These are phyloP conservation scores for Neurospora sp. DNA, from an alignment of 2,329 filamentous ascomycete genomes.

Conservation along the genomic window DNA sequence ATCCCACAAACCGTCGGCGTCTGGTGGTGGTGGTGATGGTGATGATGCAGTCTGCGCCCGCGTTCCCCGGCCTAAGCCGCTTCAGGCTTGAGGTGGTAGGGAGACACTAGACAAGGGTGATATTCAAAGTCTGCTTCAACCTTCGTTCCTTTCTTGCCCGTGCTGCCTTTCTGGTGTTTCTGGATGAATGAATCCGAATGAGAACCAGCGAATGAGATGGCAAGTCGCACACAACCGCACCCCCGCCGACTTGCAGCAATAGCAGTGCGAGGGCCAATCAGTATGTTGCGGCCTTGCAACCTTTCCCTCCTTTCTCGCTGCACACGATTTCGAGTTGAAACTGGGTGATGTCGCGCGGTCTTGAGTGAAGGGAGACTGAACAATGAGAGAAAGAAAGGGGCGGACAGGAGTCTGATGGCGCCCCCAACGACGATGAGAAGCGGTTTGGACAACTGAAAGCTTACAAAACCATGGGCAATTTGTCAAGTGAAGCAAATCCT, in stretches of 20 bases:
- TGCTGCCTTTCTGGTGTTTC: slow-evolving; percentile 10
- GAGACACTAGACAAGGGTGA: slow-evolving; percentile 17
- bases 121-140: slow-evolving; percentile 5
- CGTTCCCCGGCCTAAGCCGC: slow-evolving; percentile 11
- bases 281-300: slow-evolving; percentile 5
- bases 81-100: slow-evolving; percentile 6
- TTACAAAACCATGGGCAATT: background rate
- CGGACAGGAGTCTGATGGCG: background rate
- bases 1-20: background rate
- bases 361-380: background rate
- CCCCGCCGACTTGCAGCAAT: slow-evolving; percentile 15
- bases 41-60: slow-evolving; percentile 15
- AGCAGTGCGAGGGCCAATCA: slow-evolving; percentile 13
- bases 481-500: background rate
- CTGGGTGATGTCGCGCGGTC: background rate
- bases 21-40: background rate
- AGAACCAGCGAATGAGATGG: background rate
- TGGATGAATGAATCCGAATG: slow-evolving; percentile 12
- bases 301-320: slow-evolving; percentile 5
- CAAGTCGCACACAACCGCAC: slow-evolving; percentile 12
- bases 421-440: background rate
- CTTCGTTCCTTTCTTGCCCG: background rate
- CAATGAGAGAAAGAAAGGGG: background rate
- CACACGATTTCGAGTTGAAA: slow-evolving; percentile 12
- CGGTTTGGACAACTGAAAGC: background rate